Evolutionary conservation across 2,329 filamentous ascomycete genomes (phyloP).

Genomic region (Tolypocladium amazonense): DNA sequence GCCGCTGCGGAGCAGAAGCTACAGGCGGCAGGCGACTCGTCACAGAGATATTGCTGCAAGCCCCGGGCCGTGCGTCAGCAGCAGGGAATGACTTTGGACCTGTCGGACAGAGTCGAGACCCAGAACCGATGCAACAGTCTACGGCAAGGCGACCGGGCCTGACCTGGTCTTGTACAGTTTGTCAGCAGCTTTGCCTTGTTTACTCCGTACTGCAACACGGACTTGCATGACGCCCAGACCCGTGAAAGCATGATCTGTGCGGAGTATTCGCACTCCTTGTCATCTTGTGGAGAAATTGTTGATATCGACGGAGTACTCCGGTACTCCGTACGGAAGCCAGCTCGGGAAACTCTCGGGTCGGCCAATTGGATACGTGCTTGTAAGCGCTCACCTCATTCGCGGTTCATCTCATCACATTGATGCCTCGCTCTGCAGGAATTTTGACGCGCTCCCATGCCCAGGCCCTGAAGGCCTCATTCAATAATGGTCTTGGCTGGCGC

Average conservation of each 20-base stretch:
- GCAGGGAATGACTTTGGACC: not conserved
- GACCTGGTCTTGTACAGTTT: not conserved
- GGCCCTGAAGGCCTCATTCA: not conserved
- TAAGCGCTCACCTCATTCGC: not conserved
- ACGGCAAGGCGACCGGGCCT: not conserved
- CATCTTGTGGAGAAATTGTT: not conserved
- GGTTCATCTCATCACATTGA: not conserved
- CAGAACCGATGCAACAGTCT: not conserved
- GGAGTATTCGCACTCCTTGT: not conserved
- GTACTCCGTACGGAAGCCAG: not conserved
- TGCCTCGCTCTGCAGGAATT: not conserved
- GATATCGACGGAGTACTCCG: not conserved
- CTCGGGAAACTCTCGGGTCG: not conserved
- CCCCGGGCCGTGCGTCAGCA: not conserved
- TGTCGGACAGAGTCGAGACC: not conserved
- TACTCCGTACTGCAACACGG: not conserved
- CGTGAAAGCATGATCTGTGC: not conserved
- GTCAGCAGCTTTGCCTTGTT: not conserved
- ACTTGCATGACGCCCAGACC: not conserved
- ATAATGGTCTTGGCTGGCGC: not conserved
- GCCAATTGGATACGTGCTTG: not conserved
- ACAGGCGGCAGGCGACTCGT: not conserved
- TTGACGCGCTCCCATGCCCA: not conserved
- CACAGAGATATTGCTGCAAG: not conserved
- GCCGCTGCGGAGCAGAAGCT: not conserved